Conservation (phyloP, 2,329 filamentous ascomycete species). For the Alternaria gaisen region DNA sequence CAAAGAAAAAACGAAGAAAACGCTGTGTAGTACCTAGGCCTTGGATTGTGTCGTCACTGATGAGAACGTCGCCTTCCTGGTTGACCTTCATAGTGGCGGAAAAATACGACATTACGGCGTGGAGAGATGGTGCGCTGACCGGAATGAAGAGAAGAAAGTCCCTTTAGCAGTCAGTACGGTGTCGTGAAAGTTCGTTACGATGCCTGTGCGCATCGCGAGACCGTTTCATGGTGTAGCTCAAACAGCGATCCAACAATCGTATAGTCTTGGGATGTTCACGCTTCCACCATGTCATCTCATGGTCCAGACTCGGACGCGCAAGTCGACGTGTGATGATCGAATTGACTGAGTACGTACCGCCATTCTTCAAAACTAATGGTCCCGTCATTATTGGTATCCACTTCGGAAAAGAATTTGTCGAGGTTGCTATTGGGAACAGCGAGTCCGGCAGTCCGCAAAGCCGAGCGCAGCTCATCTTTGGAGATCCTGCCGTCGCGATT, state of each 20-base stretch:
- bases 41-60: conserved; percentile 89
- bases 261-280: not conserved
- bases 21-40: conserved; percentile 85
- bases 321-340: not conserved
- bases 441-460: conserved; percentile 81
- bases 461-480: conserved; percentile 80
- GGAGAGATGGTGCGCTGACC: conserved; percentile 74
- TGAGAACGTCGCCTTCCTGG: conserved; percentile 90
- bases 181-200: not conserved
- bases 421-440: conserved; percentile 79
- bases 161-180: conserved; percentile 50
- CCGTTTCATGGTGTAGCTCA: not conserved
- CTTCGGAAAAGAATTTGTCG: conserved; percentile 85
- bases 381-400: conserved; percentile 89
- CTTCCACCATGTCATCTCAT: not conserved
- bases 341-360: conserved; percentile 70
- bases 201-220: not conserved
- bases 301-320: too few species aligned
- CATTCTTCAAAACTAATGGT: conserved; percentile 92
- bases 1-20: conserved; percentile 78
- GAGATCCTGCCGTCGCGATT: conserved; percentile 87
- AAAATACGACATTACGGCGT: conserved; percentile 89
- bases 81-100: conserved; percentile 88
- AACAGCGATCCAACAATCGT: not conserved
- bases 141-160: conserved; percentile 93